Percentiles rank a stretch among this genome's conserved stretches.
Conservation (phyloP, 2,329 filamentous ascomycete species). For the Aspergillus phoenicis region DNA sequence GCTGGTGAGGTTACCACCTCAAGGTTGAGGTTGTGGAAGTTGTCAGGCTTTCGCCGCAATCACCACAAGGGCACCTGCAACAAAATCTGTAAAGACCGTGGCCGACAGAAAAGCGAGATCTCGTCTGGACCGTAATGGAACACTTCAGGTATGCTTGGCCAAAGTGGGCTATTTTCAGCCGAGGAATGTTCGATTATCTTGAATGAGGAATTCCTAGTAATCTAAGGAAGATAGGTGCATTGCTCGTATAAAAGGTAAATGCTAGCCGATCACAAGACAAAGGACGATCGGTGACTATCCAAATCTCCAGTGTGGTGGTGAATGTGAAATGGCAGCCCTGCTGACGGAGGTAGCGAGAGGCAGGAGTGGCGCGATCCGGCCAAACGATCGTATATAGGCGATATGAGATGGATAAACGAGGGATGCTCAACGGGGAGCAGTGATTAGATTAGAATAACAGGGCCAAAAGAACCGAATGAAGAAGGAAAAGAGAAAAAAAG, state of each 20-base stretch:
- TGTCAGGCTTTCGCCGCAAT: neutral
- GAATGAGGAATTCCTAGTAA: constrained; percentile 17
- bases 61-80: neutral
- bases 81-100: neutral
- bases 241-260: constrained; percentile 12
- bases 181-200: constrained; percentile 18
- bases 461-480: neutral
- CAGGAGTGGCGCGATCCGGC: constrained; percentile 11
- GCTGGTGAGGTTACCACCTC: constrained; percentile 15
- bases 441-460: neutral
- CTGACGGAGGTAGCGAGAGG: constrained; percentile 14
- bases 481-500: neutral
- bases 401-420: constrained; percentile 5
- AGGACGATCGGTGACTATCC: neutral
- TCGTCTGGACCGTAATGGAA: constrained; percentile 3
- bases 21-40: constrained; percentile 9
- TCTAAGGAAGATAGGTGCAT: constrained; percentile 16
- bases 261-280: neutral
- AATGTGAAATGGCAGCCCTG: constrained; percentile 1
- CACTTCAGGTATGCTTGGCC: constrained; percentile 4
- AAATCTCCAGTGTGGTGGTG: neutral
- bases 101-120: neutral
- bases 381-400: constrained; percentile 13
- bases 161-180: constrained; percentile 4
- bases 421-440: neutral